Base-by-base conservation (phyloP, 352 stramenopile species). In the Hyphochytrium catenoides region DNA sequence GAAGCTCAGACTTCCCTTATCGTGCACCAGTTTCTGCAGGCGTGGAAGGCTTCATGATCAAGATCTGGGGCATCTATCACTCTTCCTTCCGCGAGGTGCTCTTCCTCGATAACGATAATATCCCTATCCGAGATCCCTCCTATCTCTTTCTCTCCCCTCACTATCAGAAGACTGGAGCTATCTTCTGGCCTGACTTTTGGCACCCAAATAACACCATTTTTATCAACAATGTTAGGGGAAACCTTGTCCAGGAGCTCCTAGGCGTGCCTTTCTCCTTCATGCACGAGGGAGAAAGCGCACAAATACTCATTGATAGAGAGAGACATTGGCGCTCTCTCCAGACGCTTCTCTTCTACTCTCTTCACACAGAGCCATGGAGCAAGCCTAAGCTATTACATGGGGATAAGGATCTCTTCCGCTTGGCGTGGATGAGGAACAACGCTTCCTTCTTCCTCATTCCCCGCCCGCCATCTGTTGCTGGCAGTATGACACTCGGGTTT, bases 221-320 rank as follows among this genome's bases (percentile, higher is more conserved):
- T 2, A n/a, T n/a, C n/a, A n/a, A n/a, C n/a, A 68, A 69, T 29
- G 59, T 76, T 36, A 58, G 74, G 34, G 32, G 41, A 30, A 47
- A 53, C 4, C 42, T 76, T 18, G 32, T 74, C 14, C 76, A 62
- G 60, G 41, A 68, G 41, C 52, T 70, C n/a, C 44, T 76, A 12
- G 51, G 70, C 32, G 46, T 74, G 27, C 31, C 50, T 8, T 63
- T 61, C 14, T 46, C 74, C 23, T 57, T 74, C 47, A 74, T 74
- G 60, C 74, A 74, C 40, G 65, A 78, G 41, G 62, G 76, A 42
- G 65, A 78, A 34, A 75, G 60, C 33, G 65, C 60, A 0, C 65
- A 78, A 34, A 47, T 78, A 41, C 40, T 78, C n/a, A 54, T 78
- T 36, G 54, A 73, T 26, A 58, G 58, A 9, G 46, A 36, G 9